Evolutionary conservation across 192 early-diverging fungal genomes (phyloP), one percentile per base, ranked within the genome.

Genomic region (Coemansia sp.): DNA sequence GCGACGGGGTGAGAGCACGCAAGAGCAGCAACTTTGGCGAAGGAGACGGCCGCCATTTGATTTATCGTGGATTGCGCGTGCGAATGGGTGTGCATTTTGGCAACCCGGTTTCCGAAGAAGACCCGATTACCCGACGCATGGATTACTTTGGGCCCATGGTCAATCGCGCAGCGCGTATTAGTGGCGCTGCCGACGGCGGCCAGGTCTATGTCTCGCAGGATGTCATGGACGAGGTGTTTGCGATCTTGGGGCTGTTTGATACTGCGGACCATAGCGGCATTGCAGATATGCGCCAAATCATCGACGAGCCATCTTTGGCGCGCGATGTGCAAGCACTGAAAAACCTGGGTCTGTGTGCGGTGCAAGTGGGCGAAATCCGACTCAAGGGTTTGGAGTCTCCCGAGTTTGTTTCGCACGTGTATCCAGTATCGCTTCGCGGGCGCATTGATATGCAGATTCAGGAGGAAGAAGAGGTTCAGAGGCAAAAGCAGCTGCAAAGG

Each of bases 111-210:
- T 92, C 88, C 44, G 93, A 96, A 51, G 82, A 85, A 16, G 90
- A 96, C 55, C 89, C 91, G 11, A 82, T 93, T 42, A 96, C 93
- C 17, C 80, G 85, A 30, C 86, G 93, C 40, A 96, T 96, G 93
- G 93, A 96, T 69, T 96, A 96, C 69, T 96, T 91, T 82, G 93
- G 93, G 0, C 93, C 92, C 0, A 89, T 96, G 81, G 92, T 93
- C 36, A 96, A 96, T 63, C 85, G 90, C 10, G 85, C 92, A 3
- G 82, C 89, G 28, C 84, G 93, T 42, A 88, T 93, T 40, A 87
- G 88, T 50, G 84, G 82, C 15, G 85, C 87, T 6, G 91, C 92
- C 0, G 91, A 96, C 57, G 93, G 93, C 16, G 93, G 93, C 3
- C 90, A 96, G 56, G 89, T 93, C 16, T 90, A 89, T 55, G 81